These are phyloP conservation scores for Turnera subulata DNA, from an alignment of 345 rosid species.

Conservation along the genomic window DNA sequence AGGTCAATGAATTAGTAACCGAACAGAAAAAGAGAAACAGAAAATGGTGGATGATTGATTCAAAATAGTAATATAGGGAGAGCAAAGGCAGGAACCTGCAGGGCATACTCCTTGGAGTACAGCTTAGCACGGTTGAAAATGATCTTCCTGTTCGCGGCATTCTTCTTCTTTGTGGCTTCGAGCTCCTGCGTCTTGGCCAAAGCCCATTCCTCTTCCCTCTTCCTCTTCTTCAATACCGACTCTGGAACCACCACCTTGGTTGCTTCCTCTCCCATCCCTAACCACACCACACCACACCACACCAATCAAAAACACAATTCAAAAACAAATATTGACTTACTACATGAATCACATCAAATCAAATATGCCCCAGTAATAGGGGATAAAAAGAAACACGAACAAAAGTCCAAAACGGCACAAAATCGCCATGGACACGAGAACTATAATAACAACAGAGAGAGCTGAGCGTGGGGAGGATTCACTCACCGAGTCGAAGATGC, in stretches of 20 bases:
- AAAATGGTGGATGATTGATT: no score
- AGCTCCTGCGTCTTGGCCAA: constrained; percentile 39
- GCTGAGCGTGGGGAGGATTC: no score
- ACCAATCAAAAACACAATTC: no score
- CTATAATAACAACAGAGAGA: no score
- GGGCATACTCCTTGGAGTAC: constrained; percentile 54
- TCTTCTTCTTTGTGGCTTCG: constrained; percentile 50
- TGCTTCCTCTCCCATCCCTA: constrained; percentile 48
- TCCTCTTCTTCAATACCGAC: constrained; percentile 71
- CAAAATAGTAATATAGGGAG: not conserved
- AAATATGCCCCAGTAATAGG: no score
- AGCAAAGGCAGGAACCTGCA: constrained; percentile 31
- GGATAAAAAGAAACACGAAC: no score
- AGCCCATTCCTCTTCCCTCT: constrained; percentile 74
- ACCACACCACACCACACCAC: no score
- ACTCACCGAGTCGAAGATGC: no score
- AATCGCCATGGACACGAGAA: no score
- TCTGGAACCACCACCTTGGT: constrained; percentile 58
- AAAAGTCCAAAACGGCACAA: no score
- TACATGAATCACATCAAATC: no score
- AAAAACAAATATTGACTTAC: no score
- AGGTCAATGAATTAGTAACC: not conserved
- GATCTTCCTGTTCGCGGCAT: constrained; percentile 48
- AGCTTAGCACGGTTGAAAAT: constrained; percentile 53
- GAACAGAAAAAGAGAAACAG: not conserved